Percentiles rank a stretch among this genome's conserved stretches.
Evolutionary conservation across 345 rosid genomes (phyloP).

Genomic region (Xanthoceras sorbifolium): DNA sequence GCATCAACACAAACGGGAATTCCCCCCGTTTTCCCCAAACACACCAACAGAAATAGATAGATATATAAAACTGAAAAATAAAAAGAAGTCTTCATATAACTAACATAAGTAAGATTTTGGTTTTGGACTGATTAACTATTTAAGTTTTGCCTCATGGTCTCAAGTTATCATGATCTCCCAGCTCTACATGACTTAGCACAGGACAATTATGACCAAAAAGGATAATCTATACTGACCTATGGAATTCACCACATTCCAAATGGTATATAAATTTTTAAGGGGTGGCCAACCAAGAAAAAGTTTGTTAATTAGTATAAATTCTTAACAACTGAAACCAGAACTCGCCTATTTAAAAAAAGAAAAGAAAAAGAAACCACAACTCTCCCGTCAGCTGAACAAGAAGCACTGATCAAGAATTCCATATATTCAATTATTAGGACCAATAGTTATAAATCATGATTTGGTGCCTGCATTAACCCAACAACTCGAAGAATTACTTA

Average conservation of each 20-base stretch:
- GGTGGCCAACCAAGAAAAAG: not conserved
- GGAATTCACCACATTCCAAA: not conserved
- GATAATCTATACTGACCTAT: not conserved
- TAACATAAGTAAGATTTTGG: not conserved
- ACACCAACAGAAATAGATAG: not conserved
- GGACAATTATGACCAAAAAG: not conserved
- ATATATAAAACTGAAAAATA: not conserved
- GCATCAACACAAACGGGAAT: conserved; percentile 20
- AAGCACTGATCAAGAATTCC: not conserved
- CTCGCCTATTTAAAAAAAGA: no score
- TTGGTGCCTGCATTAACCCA: not conserved
- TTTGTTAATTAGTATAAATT: not conserved
- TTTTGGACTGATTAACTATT: not conserved
- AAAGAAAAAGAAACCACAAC: no score
- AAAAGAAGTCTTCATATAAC: not conserved
- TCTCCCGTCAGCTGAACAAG: not conserved
- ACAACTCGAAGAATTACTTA: not conserved
- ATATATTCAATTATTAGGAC: not conserved
- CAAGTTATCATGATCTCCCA: not conserved
- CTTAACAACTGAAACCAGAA: no score
- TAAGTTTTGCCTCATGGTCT: not conserved
- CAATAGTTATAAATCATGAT: not conserved
- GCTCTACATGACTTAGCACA: not conserved
- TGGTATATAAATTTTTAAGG: not conserved
- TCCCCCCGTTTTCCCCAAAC: conserved; percentile 2